Base-by-base conservation (phyloP, 176 grass and related monocot genomes). In the Tillandsia leiboldiana region DNA sequence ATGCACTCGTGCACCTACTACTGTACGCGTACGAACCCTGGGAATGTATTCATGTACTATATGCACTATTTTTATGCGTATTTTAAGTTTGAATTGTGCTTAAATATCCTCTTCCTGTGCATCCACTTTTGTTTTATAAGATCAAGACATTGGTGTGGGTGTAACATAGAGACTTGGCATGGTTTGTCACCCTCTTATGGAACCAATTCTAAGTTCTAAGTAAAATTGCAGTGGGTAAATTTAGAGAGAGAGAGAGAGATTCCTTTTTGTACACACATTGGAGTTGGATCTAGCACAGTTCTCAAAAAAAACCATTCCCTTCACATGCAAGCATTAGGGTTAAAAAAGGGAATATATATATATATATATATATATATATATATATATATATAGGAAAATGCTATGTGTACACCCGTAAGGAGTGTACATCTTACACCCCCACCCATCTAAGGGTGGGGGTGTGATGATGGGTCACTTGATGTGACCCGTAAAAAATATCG, bases 181-280 rank as follows among this genome's bases (percentile, higher is more conserved):
- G 15, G 56, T 61, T 61, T 61, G 56, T 20, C 56, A 59, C 56
- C 56, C 56, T 59, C 56, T 59, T 20, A 4, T 59, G 56, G 56
- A n/a, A 61, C 56, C 56, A 18, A 18, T 6, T 61, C 22, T 61
- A 61, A 61, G 2, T 61, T 61, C 15, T 6, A 61, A 61, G 8
- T 61, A 61, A 18, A 61, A 59, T n/a, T 59, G n/a, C n/a, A 20
- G 56, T 59, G 10, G 56, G 9, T 33, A 33, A 33, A 33, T 33
- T 33, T 5, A 33, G 33, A 42, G 33, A 42, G 33, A 61, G 15
- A 56, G 22, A 61, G 56, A 61, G 56, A 61, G 56, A 61, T 61
- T 61, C 56, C 56, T 61, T 61, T 22, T 22, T 61, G 17, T 61
- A 23, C 56, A 61, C 56, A 61, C 56, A 61, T 61, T 1, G 56